phyloP scores from a whole-genome alignment of 176 grass and related monocot species.

The Oryza rufipogon region DNA sequence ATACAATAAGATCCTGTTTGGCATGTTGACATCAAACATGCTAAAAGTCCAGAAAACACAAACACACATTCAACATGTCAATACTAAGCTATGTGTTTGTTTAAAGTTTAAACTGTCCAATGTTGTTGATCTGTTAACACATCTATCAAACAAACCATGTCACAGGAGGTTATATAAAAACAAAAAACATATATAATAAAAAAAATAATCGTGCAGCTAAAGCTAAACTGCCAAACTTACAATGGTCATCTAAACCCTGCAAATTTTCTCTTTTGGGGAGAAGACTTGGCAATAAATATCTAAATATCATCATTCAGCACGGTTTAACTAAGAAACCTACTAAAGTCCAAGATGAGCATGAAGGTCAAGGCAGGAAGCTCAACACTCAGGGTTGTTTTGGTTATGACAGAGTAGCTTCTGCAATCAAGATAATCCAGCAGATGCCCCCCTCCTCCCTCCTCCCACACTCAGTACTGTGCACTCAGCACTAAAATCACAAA shows the following conservation, averaged over 20 bases:
- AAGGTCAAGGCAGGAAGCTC: neutral
- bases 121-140: slow-evolving; percentile 4
- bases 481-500: neutral
- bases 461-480: neutral
- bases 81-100: neutral
- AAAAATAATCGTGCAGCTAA: neutral
- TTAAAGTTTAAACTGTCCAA: neutral
- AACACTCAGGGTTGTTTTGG: neutral
- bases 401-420: neutral
- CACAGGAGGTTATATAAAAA: neutral
- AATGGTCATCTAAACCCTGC: neutral
- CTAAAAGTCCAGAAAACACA: slow-evolving; percentile 6
- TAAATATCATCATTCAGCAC: neutral
- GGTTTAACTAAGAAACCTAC: neutral
- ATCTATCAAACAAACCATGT: slow-evolving; percentile 28
- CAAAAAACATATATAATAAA: neutral
- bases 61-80: neutral
- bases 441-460: neutral
- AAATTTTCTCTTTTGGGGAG: neutral
- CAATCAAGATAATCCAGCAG: no score
- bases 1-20: slow-evolving; percentile 11
- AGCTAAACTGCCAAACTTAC: neutral
- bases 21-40: slow-evolving; percentile 13
- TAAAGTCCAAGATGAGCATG: no score
- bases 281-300: neutral